Base-by-base conservation (phyloP, 2,329 filamentous ascomycete genomes). In the Cladophialophora chaetospira region DNA sequence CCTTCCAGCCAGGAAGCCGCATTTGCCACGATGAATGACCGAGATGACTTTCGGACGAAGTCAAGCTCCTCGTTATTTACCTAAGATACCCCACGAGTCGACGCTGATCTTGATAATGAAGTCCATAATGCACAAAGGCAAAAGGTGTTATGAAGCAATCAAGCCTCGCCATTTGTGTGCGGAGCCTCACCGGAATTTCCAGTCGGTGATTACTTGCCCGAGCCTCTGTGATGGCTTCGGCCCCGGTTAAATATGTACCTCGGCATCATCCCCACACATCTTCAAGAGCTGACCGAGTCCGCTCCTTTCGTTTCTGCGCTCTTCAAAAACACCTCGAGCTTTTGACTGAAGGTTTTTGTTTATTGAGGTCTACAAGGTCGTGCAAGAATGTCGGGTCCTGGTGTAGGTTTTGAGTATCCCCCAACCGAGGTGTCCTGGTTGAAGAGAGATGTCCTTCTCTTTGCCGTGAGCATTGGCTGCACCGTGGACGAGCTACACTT, bases 401-500 rank as follows among this genome's bases (percentile, higher is more conserved):
- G 82, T 66, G 80, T 76, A 70, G 90, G 91, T 68, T 91, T 92
- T 75, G 84, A 94, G 74, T 96, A 88, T 72, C 89, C 90, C 56
- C 74, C 82, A 45, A 78, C 84, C 68, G 82, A 87, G 69, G 90
- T 96, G 9, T 83, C 87, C 66, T 97, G 91, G 92, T 75, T 89
- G 67, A 91, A 92, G 82, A 85, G 92, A 64, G 92, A 97, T 79
- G 84, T 87, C 31, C 80, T 97, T 60, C 85, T 97, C 60, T 97
- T 97, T 73, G 91, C 92, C 66, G 88, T 88, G 74, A 93, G 88
- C 76, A 93, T 97, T 71, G 92, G 92, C 55, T 86, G 82, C 70
- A 93, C 84, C 10, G 57, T 57, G n/a, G 86, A 96, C 66, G 92
- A 97, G 79, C 84, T 96, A 69, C 91, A 96, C 71, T 96, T 93